These are phyloP conservation scores for Nannizzia gypsea DNA, from an alignment of 2,329 filamentous ascomycete genomes.

Conservation along the genomic window DNA sequence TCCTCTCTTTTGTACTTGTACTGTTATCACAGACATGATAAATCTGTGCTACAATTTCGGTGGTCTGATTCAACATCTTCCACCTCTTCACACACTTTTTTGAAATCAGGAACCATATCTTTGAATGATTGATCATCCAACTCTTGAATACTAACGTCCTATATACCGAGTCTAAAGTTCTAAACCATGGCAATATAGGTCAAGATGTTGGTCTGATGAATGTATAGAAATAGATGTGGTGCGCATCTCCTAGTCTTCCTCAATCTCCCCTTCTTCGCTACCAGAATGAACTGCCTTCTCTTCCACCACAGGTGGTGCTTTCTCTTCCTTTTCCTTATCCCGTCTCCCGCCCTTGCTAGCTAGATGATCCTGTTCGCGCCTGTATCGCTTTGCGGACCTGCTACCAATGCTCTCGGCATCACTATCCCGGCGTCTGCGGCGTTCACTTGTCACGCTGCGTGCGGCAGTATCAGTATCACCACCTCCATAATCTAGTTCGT, in stretches of 20 bases:
- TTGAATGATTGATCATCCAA: background rate
- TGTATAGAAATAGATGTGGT: no score
- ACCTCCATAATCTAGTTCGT: slow-evolving; percentile 86
- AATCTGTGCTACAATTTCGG: background rate
- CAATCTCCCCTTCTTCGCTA: slow-evolving; percentile 96
- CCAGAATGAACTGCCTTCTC: slow-evolving; percentile 56
- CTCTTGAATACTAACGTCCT: background rate
- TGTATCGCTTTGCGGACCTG: slow-evolving; percentile 50
- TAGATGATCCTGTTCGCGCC: slow-evolving; percentile 27
- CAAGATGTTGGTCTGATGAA: background rate
- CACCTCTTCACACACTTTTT: background rate
- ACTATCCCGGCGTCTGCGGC: slow-evolving; percentile 67
- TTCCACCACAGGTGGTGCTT: slow-evolving; percentile 22
- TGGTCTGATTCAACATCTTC: background rate
- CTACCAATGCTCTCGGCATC: slow-evolving; percentile 52
- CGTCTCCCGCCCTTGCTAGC: slow-evolving; percentile 20
- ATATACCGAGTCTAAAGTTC: background rate
- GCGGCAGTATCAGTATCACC: slow-evolving; percentile 36
- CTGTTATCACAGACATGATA: background rate
- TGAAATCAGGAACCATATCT: background rate
- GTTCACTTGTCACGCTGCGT: slow-evolving; percentile 46
- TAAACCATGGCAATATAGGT: background rate
- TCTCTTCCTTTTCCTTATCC: slow-evolving; percentile 35
- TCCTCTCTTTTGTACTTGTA: background rate
- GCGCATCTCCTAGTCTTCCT: slow-evolving; percentile 47